Base-by-base conservation (phyloP, 2,329 filamentous ascomycete species). In the Volutella citrinella region DNA sequence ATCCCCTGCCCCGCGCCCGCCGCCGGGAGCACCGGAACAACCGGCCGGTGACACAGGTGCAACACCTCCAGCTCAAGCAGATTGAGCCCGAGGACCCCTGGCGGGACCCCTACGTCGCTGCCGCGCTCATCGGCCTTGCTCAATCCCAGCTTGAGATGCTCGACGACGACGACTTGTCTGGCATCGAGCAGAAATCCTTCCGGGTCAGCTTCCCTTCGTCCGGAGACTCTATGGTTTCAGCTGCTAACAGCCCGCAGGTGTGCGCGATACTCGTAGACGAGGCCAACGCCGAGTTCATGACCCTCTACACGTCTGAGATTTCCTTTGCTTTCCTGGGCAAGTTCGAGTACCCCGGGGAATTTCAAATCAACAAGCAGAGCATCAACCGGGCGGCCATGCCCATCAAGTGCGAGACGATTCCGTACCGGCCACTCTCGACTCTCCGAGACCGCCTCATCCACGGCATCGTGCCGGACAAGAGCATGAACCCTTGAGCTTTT, bases 81-180 rank as follows among this genome's bases (percentile, higher is more conserved):
- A 30, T 52, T 2, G 38, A 49, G 19, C 49, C 51, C 2, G 12
- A 27, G 7, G 40, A 54, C 8, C 41, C 38, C 6, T 43, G 38
- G 26, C 38, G 39, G 4, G 51, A 54, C 22, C 51, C 51, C 1
- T 54, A 54, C 14, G 45, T 54, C 9, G 25, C 54, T 6, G 45
- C 37, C 7, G 49, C 52, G 1, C 38, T 54, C 6, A 6, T 54
- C 5, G 51, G 49, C 1, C 30, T 54, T 4, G 49, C 49, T 0
- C 51, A 54, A 19, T 44, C 43, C 2, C 51, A 54, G n/a, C 39
- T 44, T 4, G 41, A 52, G 17, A n/a, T n/a, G n/a, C n/a, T n/a
- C n/a, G n/a, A n/a, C n/a, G n/a, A n/a, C n/a, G n/a, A n/a, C n/a
- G n/a, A n/a, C n/a, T n/a, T n/a, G n/a, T n/a, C n/a, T n/a, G n/a